Percentiles rank a stretch among this genome's conserved stretches.
Conservation (phyloP, 495 filamentous ascomycete genomes). For the Aspergillus kassunensis region DNA sequence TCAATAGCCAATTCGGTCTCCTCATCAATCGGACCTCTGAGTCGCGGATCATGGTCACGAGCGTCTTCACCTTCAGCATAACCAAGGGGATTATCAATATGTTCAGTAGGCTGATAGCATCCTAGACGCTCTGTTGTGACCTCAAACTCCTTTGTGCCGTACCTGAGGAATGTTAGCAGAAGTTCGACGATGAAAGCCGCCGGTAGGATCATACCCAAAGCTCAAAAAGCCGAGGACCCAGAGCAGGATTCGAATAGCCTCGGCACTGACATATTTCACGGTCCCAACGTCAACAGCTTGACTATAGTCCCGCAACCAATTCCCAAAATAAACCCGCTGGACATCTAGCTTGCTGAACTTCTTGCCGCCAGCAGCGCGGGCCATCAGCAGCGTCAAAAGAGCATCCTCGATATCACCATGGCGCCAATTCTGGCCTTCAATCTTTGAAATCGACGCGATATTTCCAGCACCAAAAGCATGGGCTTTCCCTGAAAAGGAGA, state of each 20-base stretch:
- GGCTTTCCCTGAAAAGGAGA: constrained; percentile 59
- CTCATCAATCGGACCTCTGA: constrained; percentile 81
- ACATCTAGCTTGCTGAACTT: constrained; percentile 87
- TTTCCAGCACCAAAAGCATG: constrained; percentile 87
- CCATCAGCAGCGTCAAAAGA: constrained; percentile 69
- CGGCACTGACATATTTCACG: constrained; percentile 80
- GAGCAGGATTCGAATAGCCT: constrained; percentile 81
- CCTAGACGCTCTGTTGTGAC: constrained; percentile 83
- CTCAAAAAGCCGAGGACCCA: constrained; percentile 60
- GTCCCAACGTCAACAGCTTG: constrained; percentile 73
- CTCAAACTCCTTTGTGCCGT: constrained; percentile 87
- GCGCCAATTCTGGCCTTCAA: constrained; percentile 86
- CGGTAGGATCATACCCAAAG: constrained; percentile 33
- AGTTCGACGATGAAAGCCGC: neutral
- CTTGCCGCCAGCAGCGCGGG: constrained; percentile 71
- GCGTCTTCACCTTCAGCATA: constrained; percentile 87
- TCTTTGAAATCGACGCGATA: constrained; percentile 69
- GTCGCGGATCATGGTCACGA: constrained; percentile 69
- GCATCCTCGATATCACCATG: constrained; percentile 91
- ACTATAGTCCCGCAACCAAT: constrained; percentile 82
- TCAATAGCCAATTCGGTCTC: constrained; percentile 73
- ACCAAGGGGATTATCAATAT: constrained; percentile 77
- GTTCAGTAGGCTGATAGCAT: constrained; percentile 83
- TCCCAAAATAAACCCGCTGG: constrained; percentile 82
- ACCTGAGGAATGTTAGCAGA: constrained; percentile 38